Evolutionary conservation across 2,329 filamentous ascomycete genomes (phyloP), one percentile per base, ranked within the genome.

Genomic region (Colletotrichum lentis): DNA sequence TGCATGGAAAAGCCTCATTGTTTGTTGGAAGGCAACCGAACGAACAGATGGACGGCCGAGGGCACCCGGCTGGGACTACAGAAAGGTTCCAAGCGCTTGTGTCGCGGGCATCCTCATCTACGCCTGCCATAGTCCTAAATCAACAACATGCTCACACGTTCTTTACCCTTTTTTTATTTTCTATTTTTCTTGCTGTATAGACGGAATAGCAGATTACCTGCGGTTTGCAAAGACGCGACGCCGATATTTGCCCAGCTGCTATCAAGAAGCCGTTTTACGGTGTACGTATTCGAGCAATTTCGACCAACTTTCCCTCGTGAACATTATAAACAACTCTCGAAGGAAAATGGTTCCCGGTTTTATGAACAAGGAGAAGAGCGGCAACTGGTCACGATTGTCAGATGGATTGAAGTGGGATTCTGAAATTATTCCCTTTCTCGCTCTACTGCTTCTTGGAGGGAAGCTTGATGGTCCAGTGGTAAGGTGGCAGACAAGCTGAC

Each of bases 101-200:
- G 35, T 50, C 50, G 39, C 24, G 65, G 47, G 35, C 35, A 55
- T 18, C 64, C 53, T 44, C 62, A 65, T 50, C 35, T 65, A 56
- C 62, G 55, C 44, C 43, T 68, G 50, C 62, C n/a, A 60, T 68
- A 60, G 65, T 68, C 65, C 65, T 53, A 27, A 60, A 60, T 60
- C 18, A 68, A 65, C 62, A 65, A 62, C 55, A 65, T 65, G 62
- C 65, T 49, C 56, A 39, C 24, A 65, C 65, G 62, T 55, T 68
- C 65, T 44, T 60, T 68, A 68, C 62, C 49, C 56, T 22, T 31
- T 35, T 2, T 24, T 24, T 2, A 7, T 8, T 35, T 35, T 35
- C 10, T 31, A 7, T 31, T 31, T 10, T 35, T 53, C 52, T n/a
- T 64, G 54, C 37, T 56, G 65, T 55, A 39, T 65, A 68, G 62